A percentile compares a stretch with the other conserved stretches of the same genome.
Evolutionary conservation across 176 grass and related monocot genomes (phyloP).

Genomic region (Aechmea fasciata): DNA sequence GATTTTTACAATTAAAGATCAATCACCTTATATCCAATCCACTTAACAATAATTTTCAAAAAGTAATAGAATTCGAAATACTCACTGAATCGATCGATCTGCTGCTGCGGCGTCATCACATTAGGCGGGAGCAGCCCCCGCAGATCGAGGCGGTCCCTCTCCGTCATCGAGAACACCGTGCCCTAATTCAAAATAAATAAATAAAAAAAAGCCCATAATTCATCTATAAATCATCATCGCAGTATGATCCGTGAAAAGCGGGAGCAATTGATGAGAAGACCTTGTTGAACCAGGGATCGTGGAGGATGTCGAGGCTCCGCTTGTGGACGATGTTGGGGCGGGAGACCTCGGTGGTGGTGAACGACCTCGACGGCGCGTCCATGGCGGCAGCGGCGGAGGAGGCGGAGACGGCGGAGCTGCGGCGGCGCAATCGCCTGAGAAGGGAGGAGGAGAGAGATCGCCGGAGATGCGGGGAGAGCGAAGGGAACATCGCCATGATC

Average conservation of each 20-base stretch:
- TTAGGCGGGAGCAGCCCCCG: conserved; percentile 93
- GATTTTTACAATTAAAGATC: not conserved
- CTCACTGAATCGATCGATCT: conserved; percentile 95
- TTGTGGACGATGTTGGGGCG: conserved; percentile 80
- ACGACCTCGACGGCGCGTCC: conserved; percentile 28
- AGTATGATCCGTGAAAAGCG: not conserved
- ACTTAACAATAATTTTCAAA: not conserved
- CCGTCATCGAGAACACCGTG: conserved; percentile 83
- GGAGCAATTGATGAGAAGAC: conserved; percentile 14
- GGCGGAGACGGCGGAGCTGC: conserved; percentile 16
- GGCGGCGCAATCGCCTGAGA: conserved; percentile 21
- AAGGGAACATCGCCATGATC: conserved; percentile 17
- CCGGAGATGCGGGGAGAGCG: conserved; percentile 44
- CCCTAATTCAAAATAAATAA: conserved; percentile 34
- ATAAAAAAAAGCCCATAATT: not conserved
- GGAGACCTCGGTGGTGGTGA: conserved; percentile 63
- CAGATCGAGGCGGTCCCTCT: conserved; percentile 87
- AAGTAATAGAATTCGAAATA: not conserved
- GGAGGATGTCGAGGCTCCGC: conserved; percentile 86
- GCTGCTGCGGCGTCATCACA: conserved; percentile 66
- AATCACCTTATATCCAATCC: not conserved
- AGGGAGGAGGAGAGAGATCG: conserved; percentile 36
- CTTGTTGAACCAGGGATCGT: conserved; percentile 95
- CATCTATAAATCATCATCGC: not conserved
- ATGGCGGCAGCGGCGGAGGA: conserved; percentile 12